Evolutionary conservation across 192 early-diverging fungal genomes (phyloP).

Genomic region (Backusella liffmaniae): DNA sequence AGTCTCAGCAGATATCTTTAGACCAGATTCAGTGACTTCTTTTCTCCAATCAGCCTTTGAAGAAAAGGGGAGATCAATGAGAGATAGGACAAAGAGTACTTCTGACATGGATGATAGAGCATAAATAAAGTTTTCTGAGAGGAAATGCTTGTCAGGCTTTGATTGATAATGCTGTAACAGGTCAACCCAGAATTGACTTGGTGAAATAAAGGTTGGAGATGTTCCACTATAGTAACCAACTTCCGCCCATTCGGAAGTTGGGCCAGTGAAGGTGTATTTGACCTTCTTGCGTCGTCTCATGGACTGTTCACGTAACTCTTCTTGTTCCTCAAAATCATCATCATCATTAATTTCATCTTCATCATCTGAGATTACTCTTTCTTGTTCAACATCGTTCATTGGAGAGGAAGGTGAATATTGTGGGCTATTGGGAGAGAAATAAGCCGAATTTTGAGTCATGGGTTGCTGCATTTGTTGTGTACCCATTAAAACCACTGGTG

Average conservation of each 20-base stretch:
- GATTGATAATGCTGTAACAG: constrained; percentile 18
- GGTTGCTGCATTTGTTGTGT: background rate
- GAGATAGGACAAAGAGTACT: constrained; percentile 37
- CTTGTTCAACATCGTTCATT: background rate
- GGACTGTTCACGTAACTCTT: constrained; percentile 8
- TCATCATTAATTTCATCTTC: background rate
- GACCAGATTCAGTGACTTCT: background rate
- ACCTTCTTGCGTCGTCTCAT: background rate
- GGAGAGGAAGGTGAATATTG: background rate
- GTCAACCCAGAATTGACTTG: constrained; percentile 48
- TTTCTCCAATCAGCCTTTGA: constrained; percentile 23
- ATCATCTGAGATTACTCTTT: background rate
- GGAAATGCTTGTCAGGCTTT: background rate
- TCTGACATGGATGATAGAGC: constrained; percentile 32
- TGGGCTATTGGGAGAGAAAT: background rate
- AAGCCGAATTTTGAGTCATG: background rate
- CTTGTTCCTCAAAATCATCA: constrained; percentile 13
- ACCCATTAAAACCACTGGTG: background rate
- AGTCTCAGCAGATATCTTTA: constrained; percentile 16
- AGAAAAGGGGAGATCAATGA: constrained; percentile 37
- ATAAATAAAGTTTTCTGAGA: constrained; percentile 39
- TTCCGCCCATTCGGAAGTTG: constrained; percentile 24
- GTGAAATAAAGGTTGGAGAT: background rate
- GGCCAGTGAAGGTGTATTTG: constrained; percentile 1
- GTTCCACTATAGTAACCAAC: background rate